Evolutionary conservation across 2,329 filamentous ascomycete species (phyloP).

Genomic region (Neofusicoccum kwambonambiense): DNA sequence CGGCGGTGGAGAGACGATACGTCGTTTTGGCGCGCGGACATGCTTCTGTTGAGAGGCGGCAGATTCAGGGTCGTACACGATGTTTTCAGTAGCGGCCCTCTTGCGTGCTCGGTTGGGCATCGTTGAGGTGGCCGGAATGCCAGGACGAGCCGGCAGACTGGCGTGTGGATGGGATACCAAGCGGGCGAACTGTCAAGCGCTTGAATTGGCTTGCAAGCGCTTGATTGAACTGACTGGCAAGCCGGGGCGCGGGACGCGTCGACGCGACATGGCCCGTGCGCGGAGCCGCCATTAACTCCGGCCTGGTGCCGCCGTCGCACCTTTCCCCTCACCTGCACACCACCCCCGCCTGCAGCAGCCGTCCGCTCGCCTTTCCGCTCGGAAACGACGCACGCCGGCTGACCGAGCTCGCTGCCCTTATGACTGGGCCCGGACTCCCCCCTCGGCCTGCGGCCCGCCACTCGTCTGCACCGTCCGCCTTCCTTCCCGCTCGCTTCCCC

Average conservation of each 20-base stretch:
- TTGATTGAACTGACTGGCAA: no score
- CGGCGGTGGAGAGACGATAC: not conserved
- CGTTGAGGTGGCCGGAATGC: not conserved
- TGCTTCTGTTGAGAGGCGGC: not conserved
- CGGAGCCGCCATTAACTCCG: not conserved
- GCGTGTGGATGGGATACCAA: not conserved
- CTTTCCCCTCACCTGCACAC: not conserved
- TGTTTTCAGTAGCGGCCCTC: not conserved
- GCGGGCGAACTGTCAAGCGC: no score
- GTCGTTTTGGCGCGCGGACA: not conserved
- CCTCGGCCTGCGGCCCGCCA: slow-evolving; percentile 8
- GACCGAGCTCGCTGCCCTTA: not conserved
- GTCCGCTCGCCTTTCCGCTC: not conserved
- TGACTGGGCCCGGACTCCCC: not conserved
- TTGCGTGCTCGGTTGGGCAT: not conserved
- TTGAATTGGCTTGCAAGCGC: no score
- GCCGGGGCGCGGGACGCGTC: not conserved
- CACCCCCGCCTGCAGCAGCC: not conserved
- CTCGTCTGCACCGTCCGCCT: not conserved
- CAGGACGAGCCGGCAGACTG: not conserved
- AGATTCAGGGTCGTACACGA: not conserved
- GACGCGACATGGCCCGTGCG: not conserved
- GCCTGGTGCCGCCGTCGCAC: not conserved
- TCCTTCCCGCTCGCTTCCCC: not conserved
- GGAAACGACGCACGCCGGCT: not conserved